Base-by-base conservation (phyloP, 352 stramenopile genomes). In the Globisporangium splendens region DNA sequence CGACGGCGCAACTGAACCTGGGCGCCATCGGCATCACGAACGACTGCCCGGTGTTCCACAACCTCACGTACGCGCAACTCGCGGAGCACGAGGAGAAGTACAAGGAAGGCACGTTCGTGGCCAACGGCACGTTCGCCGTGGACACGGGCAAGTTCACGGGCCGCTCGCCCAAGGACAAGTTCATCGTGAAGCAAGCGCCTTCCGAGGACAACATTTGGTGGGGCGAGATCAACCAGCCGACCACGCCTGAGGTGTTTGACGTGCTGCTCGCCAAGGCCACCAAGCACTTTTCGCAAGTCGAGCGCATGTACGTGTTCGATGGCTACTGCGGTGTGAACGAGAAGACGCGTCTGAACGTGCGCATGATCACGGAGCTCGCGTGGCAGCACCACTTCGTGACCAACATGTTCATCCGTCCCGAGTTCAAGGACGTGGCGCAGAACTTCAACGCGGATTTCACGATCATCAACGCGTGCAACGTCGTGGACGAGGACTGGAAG, bases 341-440 rank as follows among this genome's bases (percentile, higher is more conserved):
- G 53, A 79, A 81, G 68, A 77, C 72, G 50, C 75, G 73, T 35
- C 50, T 80, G 24, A 85, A 82, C 49, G 75, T 85, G 47, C 75
- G 75, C 55, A 80, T 85, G 48, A 62, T 85, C 56, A 82, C 72
- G 55, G 72, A 85, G 55, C 60, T 85, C 47, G 75, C 75, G 64
- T 85, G 75, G 75, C 75, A 85, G 61, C 75, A 85, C 63, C 75
- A 85, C 65, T 85, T 85, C 63, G 72, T 82, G 46, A 86, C 76
- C 64, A 86, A 86, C 70, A 86, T 86, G 76, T 86, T 86, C 61
- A 79, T 86, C 62, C 75, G 75, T 35, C 75, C 75, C 11, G 69
- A 86, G 65, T 82, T 76, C 61, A 73, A 79, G 62, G 63, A 86
- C 39, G 65, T 82, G 15, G 69, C 68, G 17, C 44, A 69, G 13